A percentile compares a stretch with the other conserved stretches of the same genome.
These are phyloP conservation scores for Backusella australiensis DNA, from an alignment of 192 early-diverging fungal species.

Conservation along the genomic window DNA sequence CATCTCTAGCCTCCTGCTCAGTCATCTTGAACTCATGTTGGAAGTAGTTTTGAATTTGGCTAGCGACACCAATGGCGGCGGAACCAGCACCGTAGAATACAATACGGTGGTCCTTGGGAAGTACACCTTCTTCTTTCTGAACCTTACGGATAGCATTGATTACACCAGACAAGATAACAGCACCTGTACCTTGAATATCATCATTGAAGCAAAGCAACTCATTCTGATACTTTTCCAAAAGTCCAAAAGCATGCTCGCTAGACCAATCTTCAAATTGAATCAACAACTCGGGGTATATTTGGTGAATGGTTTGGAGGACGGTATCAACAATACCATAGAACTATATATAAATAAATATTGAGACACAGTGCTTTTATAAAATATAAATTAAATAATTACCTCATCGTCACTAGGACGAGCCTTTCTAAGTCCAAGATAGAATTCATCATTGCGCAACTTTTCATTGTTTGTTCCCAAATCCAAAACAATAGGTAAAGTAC, in stretches of 20 bases:
- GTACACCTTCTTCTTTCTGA: constrained; percentile 56
- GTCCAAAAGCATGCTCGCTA: constrained; percentile 84
- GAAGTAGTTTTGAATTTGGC: constrained; percentile 84
- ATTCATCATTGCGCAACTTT: constrained; percentile 77
- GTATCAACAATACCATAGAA: constrained; percentile 86
- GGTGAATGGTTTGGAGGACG: constrained; percentile 68
- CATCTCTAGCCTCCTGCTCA: constrained; percentile 65
- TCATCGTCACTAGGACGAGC: constrained; percentile 61
- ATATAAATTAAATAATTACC: neutral
- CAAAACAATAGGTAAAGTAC: constrained; percentile 87
- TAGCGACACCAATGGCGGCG: constrained; percentile 94
- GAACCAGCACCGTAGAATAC: constrained; percentile 95
- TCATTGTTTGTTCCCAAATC: constrained; percentile 93
- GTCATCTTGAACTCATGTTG: constrained; percentile 68
- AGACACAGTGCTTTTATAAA: neutral
- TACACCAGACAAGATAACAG: constrained; percentile 90
- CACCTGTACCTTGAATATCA: constrained; percentile 93
- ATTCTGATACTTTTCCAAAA: constrained; percentile 77
- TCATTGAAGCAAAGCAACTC: constrained; percentile 93
- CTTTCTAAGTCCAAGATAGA: constrained; percentile 83
- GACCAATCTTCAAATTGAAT: constrained; percentile 99
- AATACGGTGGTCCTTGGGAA: constrained; percentile 76
- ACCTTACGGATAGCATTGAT: constrained; percentile 79
- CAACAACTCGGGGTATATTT: constrained; percentile 76
- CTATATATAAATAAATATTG: neutral